Conservation (phyloP, 176 grass and related monocot genomes). For the Guadua angustifolia region DNA sequence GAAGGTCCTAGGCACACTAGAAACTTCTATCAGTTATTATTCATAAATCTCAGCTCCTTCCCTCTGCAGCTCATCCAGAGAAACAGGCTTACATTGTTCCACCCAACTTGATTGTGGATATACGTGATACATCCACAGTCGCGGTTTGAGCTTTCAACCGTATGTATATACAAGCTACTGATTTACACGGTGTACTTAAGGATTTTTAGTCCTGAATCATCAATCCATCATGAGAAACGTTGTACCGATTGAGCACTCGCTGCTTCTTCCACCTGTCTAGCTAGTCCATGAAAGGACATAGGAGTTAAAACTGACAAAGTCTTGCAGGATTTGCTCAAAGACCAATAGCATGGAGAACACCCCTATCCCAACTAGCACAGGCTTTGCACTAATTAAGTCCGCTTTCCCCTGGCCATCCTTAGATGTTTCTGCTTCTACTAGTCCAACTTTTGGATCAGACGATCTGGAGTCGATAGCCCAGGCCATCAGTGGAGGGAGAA, state of each 20-base stretch:
- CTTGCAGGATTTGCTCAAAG: constrained; percentile 60
- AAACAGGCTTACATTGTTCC: not conserved
- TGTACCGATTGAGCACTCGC: not conserved
- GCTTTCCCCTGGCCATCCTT: not conserved
- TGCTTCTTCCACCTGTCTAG: not conserved
- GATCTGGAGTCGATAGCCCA: constrained; percentile 58
- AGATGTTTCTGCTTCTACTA: constrained; percentile 14
- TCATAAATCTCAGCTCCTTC: not conserved
- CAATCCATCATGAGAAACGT: not conserved
- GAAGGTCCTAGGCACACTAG: too few relatives aligned
- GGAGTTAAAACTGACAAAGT: constrained; percentile 44
- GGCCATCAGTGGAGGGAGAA: constrained; percentile 82
- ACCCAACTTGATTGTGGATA: not conserved
- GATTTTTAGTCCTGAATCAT: not conserved
- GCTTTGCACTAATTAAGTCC: constrained; percentile 49
- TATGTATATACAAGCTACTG: not conserved
- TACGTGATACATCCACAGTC: not conserved
- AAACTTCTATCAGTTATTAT: too few relatives aligned
- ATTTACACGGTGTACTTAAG: not conserved
- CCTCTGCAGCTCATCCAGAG: too few relatives aligned
- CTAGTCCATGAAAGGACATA: constrained; percentile 47
- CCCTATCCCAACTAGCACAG: constrained; percentile 71
- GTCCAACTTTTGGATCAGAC: not conserved
- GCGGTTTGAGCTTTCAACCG: not conserved
- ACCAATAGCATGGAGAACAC: constrained; percentile 67